Evolutionary conservation across 1,284 basidiomycete species (phyloP).

Genomic region (Trichosporon asahii): DNA sequence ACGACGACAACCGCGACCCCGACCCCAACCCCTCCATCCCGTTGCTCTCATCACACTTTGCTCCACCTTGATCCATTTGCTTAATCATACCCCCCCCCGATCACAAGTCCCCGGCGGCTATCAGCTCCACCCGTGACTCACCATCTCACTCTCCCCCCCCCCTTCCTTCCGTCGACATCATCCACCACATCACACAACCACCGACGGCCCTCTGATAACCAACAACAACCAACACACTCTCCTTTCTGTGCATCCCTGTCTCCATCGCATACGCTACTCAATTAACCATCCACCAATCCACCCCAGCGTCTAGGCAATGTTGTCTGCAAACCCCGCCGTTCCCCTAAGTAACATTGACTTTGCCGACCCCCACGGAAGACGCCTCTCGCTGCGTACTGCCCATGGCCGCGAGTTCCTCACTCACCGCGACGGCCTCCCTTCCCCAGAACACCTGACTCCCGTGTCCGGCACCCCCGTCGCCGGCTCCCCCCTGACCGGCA

Average conservation of each 20-base stretch:
- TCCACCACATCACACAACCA: not conserved
- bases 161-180: not conserved
- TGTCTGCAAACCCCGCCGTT: constrained; percentile 47
- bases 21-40: not conserved
- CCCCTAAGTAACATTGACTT: constrained; percentile 46
- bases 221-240: not conserved
- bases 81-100: not conserved
- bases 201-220: not conserved
- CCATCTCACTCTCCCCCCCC: not conserved
- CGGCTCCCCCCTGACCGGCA: constrained; percentile 21
- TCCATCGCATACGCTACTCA: too few species aligned
- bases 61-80: not conserved
- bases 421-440: constrained; percentile 46
- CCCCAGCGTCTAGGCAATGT: constrained; percentile 32
- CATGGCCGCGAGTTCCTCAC: constrained; percentile 45
- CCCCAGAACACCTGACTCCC: constrained; percentile 46
- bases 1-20: not conserved
- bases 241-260: not conserved
- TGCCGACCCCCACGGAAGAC: constrained; percentile 27
- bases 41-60: not conserved
- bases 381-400: constrained; percentile 44
- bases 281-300: not conserved
- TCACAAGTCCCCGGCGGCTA: not conserved
- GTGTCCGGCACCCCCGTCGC: constrained; percentile 35
- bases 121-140: constrained; percentile 4